Evolutionary conservation across 169 alveolate species (phyloP).

Genomic region (Eimeria acervulina): DNA sequence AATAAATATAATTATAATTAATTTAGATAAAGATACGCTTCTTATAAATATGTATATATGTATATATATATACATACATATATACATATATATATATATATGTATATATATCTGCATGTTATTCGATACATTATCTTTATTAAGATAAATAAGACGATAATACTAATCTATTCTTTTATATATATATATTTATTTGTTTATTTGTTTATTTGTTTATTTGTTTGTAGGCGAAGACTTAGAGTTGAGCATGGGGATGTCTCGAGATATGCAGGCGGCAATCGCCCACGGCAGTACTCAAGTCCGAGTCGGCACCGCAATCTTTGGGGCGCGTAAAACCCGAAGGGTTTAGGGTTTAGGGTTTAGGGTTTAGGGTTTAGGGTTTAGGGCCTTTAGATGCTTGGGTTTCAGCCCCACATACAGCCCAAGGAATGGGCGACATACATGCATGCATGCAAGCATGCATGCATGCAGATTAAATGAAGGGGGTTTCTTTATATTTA

Average conservation of each 20-base stretch:
- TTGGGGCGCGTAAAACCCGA: conserved; percentile 39
- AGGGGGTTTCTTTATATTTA: neutral
- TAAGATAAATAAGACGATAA: too few species aligned
- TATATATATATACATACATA: neutral
- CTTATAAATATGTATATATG: neutral
- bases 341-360: neutral
- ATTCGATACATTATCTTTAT: neutral
- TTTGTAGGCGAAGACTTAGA: conserved; percentile 29
- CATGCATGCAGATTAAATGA: conserved; percentile 4
- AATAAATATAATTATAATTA: neutral
- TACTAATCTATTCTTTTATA: neutral
- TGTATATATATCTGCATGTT: neutral
- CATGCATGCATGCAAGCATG: neutral
- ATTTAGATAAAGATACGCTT: too few species aligned
- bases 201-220: neutral
- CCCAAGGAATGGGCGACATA: neutral
- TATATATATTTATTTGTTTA: too few species aligned
- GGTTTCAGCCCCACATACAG: neutral
- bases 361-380: neutral
- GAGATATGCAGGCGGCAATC: conserved; percentile 94
- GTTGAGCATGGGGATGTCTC: conserved; percentile 89
- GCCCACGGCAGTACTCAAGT: conserved; percentile 75
- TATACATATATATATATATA: neutral
- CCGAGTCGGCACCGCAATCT: conserved; percentile 80
- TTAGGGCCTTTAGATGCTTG: neutral